phyloP scores from a whole-genome alignment of 345 rosid species.

The Firmiana major region DNA sequence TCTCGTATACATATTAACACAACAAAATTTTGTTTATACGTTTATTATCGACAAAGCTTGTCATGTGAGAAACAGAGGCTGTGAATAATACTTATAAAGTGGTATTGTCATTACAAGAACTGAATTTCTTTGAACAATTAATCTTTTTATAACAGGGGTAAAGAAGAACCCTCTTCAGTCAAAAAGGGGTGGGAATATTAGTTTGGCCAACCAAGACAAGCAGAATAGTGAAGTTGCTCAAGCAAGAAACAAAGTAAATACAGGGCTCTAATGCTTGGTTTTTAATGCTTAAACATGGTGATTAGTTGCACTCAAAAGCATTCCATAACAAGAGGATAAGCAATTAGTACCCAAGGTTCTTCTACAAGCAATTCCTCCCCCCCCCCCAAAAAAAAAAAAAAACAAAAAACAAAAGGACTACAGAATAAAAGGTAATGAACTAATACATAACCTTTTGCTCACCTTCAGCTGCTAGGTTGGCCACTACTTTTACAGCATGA shows the following conservation, averaged over 20 bases:
- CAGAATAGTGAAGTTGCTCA: neutral
- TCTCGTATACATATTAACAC: neutral
- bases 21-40: neutral
- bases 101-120: neutral
- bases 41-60: neutral
- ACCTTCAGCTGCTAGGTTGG: conserved; percentile 99
- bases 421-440: neutral
- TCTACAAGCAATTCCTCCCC: neutral
- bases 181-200: neutral
- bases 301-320: neutral
- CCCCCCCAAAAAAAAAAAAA: too few species aligned
- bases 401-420: neutral
- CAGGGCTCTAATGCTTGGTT: neutral
- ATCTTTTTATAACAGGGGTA: neutral
- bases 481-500: conserved; percentile 98
- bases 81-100: neutral
- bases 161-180: neutral
- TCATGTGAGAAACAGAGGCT: neutral
- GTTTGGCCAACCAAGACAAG: neutral
- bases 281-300: neutral
- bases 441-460: conserved; percentile 6
- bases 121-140: conserved; percentile 1
- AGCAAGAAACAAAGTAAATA: conserved; percentile 3
- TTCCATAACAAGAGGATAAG: neutral
- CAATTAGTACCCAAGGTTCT: conserved; percentile 1